Evolutionary conservation across 2,329 filamentous ascomycete genomes (phyloP), one percentile per base, ranked within the genome.

Genomic region (Colletotrichum higginsianum): DNA sequence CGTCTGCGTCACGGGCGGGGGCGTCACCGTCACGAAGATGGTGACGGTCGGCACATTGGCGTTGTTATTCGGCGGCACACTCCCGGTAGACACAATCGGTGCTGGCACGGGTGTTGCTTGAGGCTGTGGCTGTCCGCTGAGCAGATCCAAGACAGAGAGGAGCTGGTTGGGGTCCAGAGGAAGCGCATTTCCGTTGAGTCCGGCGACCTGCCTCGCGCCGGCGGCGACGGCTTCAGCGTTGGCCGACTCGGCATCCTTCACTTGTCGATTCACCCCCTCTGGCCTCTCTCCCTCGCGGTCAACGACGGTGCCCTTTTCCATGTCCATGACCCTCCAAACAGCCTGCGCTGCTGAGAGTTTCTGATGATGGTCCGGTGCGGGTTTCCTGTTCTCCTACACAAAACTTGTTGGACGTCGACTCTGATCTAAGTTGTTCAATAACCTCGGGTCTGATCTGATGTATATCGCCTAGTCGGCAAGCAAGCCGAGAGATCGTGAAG

Each of bases 1-100:
- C 6, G 69, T 72, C 65, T 68, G 35, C 1, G 57, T 62, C 35
- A 38, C 64, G 13, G 69, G 30, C 2, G 68, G 57, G 0, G 38
- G 65, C 11, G 69, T 67, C 7, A 71, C 63, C 5, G 67, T 72
- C 6, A 72, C 58, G 21, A 72, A 72, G 16, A 68, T 50, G 8
- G 69, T 72, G 21, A 72, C 69, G 8, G 69, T 72, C 6, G 69
- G 69, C 9, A 72, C 58, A 4, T 72, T 72, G 11, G 69, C 65
- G 12, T 69, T 69, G 23, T 72, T 72, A 26, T 72, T 72, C 35
- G 67, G 67, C 13, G 67, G 63, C 21, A 69, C 7, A 3, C 53
- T 40, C 12, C 50, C 60, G 4, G 52, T 23, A 2, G 68, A 13
- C 18, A 26, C 23, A n/a, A 30, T 21, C 23, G 58, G 52, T 6